Evolutionary conservation across 345 rosid species (phyloP), one percentile per base, ranked within the genome.

Genomic region (Firmiana major): DNA sequence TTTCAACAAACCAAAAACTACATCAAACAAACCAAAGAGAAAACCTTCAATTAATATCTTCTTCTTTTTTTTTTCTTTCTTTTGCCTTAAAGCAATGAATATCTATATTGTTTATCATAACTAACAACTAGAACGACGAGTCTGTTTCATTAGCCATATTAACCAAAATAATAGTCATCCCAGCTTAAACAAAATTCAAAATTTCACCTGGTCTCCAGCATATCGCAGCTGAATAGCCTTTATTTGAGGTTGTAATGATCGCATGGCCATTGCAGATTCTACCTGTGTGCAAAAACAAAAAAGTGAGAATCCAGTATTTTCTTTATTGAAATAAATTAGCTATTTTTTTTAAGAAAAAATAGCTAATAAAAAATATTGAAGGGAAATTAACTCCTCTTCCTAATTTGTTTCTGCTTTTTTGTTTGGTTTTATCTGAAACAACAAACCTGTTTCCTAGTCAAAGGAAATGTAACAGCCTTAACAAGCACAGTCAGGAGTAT

Each of bases 181-280:
- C 9, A 5, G 15, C 9, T 9, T 58, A 58, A 58, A 22, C 26
- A 53, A 53, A 19, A 53, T 19, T 21, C 21, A 53, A 53, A 53
- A 17, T 17, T 53, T 53, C 9, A 53, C 58, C 63, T 92, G 93
- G 86, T 3, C 17, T 48, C 98, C 98, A 0, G 93, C 91, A 66
- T 90, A 92, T 26, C 91, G 88, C 81, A 92, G 72, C 85, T 93
- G 99, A 84, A 96, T 85, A 45, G 94, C 97, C 87, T 92, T 92
- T 49, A 96, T 87, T 74, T 96, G 99, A 24, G 99, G 99, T 75
- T 91, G 92, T 84, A 96, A 77, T 7, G 97, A 89, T 46, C 92
- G 90, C 99, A 93, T 93, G 67, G 99, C 91, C 94, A 93, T 92
- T 13, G 93, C 86, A 81, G 99, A 96, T 81, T 96, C 98, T 53